Evolutionary conservation across 1,284 basidiomycete species (phyloP).

Genomic region (Athelia psychrophila): DNA sequence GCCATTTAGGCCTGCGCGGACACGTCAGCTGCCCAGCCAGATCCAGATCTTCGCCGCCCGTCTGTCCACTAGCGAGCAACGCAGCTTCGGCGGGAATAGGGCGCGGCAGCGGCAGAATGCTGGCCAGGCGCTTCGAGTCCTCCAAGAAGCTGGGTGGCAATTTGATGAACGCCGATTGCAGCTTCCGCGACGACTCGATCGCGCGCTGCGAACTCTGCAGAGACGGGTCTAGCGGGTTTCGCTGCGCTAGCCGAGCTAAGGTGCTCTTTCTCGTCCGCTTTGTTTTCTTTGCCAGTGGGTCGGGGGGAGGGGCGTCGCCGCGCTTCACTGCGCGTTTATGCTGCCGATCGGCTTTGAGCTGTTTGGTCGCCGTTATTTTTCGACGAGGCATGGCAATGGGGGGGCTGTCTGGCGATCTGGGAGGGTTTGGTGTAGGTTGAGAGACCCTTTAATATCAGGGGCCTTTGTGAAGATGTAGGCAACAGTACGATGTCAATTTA

Average conservation of each 20-base stretch:
- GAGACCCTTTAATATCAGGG: no score
- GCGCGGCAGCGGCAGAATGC: constrained; percentile 49
- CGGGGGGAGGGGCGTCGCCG: constrained; percentile 56
- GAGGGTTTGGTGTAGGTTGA: no score
- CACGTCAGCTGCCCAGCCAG: constrained; percentile 36
- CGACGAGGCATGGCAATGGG: constrained; percentile 48
- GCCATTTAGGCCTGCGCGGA: constrained; percentile 81
- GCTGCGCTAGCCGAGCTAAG: neutral
- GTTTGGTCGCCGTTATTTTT: constrained; percentile 61
- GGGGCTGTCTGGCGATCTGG: no score
- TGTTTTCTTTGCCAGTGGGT: constrained; percentile 24
- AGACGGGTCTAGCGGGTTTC: neutral
- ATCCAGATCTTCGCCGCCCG: constrained; percentile 5
- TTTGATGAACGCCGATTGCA: constrained; percentile 74
- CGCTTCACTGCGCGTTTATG: constrained; percentile 82
- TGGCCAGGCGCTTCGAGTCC: constrained; percentile 56
- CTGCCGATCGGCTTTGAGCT: constrained; percentile 70
- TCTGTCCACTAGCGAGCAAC: constrained; percentile 38
- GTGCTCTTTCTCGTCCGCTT: constrained; percentile 11
- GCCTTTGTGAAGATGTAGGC: no score
- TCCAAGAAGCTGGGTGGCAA: constrained; percentile 65
- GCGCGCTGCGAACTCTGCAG: constrained; percentile 6
- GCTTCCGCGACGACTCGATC: constrained; percentile 43
- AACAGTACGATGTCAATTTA: no score
- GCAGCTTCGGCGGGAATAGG: constrained; percentile 51